Evolutionary conservation across 2,329 filamentous ascomycete genomes (phyloP).

Genomic region (Fusarium liriodendri): DNA sequence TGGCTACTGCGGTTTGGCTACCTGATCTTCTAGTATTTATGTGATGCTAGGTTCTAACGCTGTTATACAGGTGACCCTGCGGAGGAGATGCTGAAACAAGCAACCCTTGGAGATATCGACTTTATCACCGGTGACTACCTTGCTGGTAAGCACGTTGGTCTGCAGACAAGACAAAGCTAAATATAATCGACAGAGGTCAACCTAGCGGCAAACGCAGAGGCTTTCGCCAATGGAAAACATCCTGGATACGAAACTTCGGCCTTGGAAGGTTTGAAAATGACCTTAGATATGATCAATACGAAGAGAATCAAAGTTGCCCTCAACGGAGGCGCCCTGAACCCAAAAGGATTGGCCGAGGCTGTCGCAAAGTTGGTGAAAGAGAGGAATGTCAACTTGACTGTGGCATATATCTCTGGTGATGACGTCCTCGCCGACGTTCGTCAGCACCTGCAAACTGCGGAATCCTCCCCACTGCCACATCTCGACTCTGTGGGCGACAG

Average conservation of each 20-base stretch:
- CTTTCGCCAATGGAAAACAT: conserved; percentile 8
- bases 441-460: background rate
- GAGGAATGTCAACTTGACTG: conserved; percentile 44
- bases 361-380: conserved; percentile 38
- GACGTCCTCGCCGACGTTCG: conserved; percentile 44
- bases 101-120: conserved; percentile 51
- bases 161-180: background rate
- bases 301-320: conserved; percentile 65
- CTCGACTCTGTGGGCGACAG: conserved; percentile 19
- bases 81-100: conserved; percentile 45
- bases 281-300: conserved; percentile 50
- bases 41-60: background rate
- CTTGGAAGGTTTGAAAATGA: conserved; percentile 38
- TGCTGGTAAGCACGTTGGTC: conserved; percentile 47
- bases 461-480: conserved; percentile 6
- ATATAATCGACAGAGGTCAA: conserved; percentile 37
- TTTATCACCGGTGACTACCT: conserved; percentile 67
- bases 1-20: conserved; percentile 12
- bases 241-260: conserved; percentile 38
- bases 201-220: conserved; percentile 39
- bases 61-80: conserved; percentile 13
- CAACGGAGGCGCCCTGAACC: conserved; percentile 68
- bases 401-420: conserved; percentile 54
- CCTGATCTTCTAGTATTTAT: background rate
- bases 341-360: conserved; percentile 59